A percentile compares a stretch with the other conserved stretches of the same genome.
Conservation (phyloP, 441 rosid species). For the Lepidium campestre region DNA sequence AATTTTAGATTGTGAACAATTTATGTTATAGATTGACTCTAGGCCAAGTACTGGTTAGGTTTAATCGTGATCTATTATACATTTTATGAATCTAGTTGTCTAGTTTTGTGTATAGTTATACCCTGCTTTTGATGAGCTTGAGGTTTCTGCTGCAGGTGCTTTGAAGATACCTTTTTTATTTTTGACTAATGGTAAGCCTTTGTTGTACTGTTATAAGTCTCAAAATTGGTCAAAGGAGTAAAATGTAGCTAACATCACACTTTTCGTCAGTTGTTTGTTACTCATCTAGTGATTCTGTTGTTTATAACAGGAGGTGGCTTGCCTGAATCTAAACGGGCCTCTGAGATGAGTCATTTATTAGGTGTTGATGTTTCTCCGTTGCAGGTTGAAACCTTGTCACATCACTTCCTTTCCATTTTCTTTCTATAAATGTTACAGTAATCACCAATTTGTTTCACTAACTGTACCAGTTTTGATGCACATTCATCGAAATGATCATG, state of each 20-base stretch:
- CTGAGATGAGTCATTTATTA: conserved; percentile 53
- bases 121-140: neutral
- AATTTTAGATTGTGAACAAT: neutral
- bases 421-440: neutral
- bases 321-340: conserved; percentile 75
- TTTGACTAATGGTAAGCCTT: conserved; percentile 67
- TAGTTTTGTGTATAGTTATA: neutral
- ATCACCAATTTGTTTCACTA: neutral
- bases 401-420: neutral
- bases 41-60: neutral
- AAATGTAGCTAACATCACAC: neutral
- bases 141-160: conserved; percentile 36
- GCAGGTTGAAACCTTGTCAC: conserved; percentile 42
- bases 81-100: neutral
- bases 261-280: neutral
- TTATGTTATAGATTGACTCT: neutral
- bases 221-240: neutral
- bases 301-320: conserved; percentile 66
- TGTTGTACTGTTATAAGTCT: neutral
- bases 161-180: conserved; percentile 64
- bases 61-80: neutral
- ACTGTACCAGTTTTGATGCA: neutral
- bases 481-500: neutral
- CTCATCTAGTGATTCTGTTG: neutral
- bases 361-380: conserved; percentile 48